Evolutionary conservation across 2,329 filamentous ascomycete genomes (phyloP), one percentile per base, ranked within the genome.

Genomic region (Cladophialophora psammophila): DNA sequence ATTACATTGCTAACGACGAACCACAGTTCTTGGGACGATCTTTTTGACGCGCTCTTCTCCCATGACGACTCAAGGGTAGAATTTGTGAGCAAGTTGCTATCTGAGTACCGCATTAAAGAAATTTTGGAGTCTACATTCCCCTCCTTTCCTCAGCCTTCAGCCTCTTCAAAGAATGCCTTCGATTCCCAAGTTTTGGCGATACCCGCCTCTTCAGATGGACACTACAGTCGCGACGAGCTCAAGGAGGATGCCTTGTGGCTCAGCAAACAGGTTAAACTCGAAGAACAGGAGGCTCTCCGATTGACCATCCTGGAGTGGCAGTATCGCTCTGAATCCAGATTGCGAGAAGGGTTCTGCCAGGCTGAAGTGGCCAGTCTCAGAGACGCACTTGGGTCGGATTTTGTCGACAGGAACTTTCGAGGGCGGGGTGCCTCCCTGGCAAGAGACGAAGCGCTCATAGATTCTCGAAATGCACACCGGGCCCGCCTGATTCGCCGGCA

Each of bases 211-310:
- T 82, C 87, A 12, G 87, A 87, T 73, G 85, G 87, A 48, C 86
- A 87, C 64, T 92, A 90, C 76, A 88, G 94, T 75, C 83, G 97
- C 72, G 88, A 91, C 45, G 83, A 90, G 75, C 88, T 98, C 77
- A 97, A 96, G 80, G 87, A 88, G 55, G 94, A 98, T 81, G 87
- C 93, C 38, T 77, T 91, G 72, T 98, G 94, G 93, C 82, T 99
- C 69, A 94, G 92, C 78, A 88, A 90, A 74, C 88, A 90, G 75
- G 88, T 89, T 59, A 85, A 87, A 53, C 88, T 97, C 71, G 93
- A 95, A 77, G 89, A 97, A 77, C 83, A 95, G 52, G 87, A 90
- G 12, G 93, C 94, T 32, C 83, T 99, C 74, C 88, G 95, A 67
- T 84, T 96, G 52, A 90, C 90, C 2, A 82, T 96, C 6, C 80